phyloP scores from a whole-genome alignment of 2,329 filamentous ascomycete genomes.

The Pestalotiopsis sp. region DNA sequence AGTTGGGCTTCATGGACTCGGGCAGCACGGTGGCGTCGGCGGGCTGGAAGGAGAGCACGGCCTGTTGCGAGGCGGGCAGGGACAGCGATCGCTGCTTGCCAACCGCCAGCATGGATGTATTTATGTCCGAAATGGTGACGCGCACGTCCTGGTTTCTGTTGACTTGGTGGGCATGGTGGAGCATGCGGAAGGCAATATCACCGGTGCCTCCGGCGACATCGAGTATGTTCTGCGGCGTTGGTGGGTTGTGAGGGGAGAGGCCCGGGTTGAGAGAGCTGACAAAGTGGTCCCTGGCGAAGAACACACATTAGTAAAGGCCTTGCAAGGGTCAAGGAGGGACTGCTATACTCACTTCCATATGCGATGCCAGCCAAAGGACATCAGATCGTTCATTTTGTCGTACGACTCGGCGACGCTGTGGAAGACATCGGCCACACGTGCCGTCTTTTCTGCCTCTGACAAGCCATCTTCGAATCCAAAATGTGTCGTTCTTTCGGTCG shows the following conservation, averaged over 20 bases:
- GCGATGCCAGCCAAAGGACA: constrained; percentile 96
- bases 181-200: constrained; percentile 95
- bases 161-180: constrained; percentile 81
- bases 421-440: constrained; percentile 82
- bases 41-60: constrained; percentile 75
- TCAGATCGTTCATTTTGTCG: constrained; percentile 98
- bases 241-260: constrained; percentile 47
- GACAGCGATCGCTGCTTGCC: constrained; percentile 76
- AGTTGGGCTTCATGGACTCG: constrained; percentile 63
- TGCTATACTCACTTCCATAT: constrained; percentile 75
- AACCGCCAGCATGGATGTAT: constrained; percentile 90
- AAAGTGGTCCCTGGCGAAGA: constrained; percentile 76
- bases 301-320: not conserved
- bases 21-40: constrained; percentile 84
- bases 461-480: constrained; percentile 86
- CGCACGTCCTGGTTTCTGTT: constrained; percentile 79
- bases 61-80: constrained; percentile 57
- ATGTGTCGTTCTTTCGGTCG: constrained; percentile 69
- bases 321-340: not conserved
- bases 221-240: constrained; percentile 72
- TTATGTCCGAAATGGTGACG: constrained; percentile 95
- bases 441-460: constrained; percentile 74
- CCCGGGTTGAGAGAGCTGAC: constrained; percentile 90
- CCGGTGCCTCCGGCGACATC: constrained; percentile 97
- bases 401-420: constrained; percentile 93